phyloP scores from a whole-genome alignment of 345 rosid genomes.

The Salix purpurea region DNA sequence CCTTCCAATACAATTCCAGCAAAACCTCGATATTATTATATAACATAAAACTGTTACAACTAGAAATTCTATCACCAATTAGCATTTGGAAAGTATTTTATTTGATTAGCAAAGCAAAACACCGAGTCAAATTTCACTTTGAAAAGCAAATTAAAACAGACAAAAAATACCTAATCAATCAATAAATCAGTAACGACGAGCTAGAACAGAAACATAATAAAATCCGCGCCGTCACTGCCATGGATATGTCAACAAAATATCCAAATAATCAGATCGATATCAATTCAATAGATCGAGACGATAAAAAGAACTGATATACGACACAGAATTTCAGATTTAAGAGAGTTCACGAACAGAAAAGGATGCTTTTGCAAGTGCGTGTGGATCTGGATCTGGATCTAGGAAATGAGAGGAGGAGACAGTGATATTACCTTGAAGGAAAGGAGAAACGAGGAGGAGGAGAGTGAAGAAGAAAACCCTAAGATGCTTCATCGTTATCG shows the following conservation, averaged over 20 bases:
- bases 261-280: not conserved
- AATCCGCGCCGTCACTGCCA: not conserved
- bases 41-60: not conserved
- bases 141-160: not conserved
- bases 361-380: not conserved
- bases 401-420: conserved; percentile 2
- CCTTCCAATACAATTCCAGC: not conserved
- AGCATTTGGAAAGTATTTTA: not conserved
- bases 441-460: conserved; percentile 65
- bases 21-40: too few relatives aligned
- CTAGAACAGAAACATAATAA: not conserved
- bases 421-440: conserved; percentile 58
- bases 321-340: not conserved
- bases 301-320: not conserved
- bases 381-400: conserved; percentile 49
- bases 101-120: not conserved
- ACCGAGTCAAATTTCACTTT: not conserved
- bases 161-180: too few relatives aligned
- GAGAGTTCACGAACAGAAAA: not conserved
- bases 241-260: not conserved
- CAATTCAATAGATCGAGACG: conserved; percentile 15
- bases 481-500: conserved; percentile 35
- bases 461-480: conserved; percentile 62
- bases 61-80: not conserved
- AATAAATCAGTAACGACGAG: not conserved